phyloP scores from a whole-genome alignment of 202 grass and related monocot species.

The Hordeum pubiflorum region DNA sequence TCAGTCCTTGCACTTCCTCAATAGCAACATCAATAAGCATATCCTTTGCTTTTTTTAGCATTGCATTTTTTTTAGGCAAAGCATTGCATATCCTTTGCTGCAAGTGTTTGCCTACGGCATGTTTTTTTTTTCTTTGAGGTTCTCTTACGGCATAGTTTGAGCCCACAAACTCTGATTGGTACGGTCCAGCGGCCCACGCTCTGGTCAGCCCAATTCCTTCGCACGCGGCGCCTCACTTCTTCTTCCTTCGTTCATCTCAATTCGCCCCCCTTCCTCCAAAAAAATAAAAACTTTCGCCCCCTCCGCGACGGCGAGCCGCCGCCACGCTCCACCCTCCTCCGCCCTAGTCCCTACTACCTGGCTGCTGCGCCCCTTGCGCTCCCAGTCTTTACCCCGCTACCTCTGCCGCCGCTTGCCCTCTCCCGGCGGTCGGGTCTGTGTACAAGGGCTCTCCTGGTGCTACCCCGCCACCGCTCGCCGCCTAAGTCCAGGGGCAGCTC shows the following conservation, averaged over 20 bases:
- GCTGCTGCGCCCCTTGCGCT: background rate
- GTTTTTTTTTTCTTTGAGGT: too few relatives aligned
- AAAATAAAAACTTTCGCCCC: background rate
- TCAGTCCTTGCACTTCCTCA: too few relatives aligned
- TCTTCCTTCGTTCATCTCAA: background rate
- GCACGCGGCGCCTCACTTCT: background rate
- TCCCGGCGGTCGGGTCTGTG: background rate
- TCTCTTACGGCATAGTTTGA: too few relatives aligned
- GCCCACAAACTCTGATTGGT: background rate
- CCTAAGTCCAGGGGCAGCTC: background rate
- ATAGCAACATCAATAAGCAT: too few relatives aligned
- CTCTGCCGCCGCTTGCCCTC: background rate
- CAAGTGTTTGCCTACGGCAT: too few relatives aligned
- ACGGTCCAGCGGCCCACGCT: background rate
- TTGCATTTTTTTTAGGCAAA: too few relatives aligned
- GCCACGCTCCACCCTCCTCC: background rate
- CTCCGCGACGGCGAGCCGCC: background rate
- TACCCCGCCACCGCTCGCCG: background rate
- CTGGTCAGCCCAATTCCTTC: background rate
- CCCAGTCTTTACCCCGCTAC: background rate
- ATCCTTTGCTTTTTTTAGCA: too few relatives aligned
- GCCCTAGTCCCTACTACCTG: background rate
- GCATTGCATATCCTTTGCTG: too few relatives aligned
- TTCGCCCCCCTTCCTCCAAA: background rate
- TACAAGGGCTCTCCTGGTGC: background rate